A percentile compares a stretch with the other conserved stretches of the same genome.
Conservation (phyloP, 148 eudicot genomes). For the Amaranthus cruentus region DNA sequence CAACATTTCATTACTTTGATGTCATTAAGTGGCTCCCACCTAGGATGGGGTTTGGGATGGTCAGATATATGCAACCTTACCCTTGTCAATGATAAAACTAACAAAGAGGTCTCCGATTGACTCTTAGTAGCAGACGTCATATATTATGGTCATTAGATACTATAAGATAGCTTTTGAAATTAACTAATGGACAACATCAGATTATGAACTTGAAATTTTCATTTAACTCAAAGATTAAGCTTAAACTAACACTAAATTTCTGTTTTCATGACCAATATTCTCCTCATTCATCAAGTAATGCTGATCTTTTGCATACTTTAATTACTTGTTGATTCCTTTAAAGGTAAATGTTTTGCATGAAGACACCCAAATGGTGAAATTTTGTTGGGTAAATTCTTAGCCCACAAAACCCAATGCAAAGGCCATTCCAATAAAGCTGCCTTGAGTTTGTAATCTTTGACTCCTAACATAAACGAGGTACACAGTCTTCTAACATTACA, state of each 20-base stretch:
- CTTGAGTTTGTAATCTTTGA: slow-evolving; percentile 24
- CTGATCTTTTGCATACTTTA: too few relatives aligned
- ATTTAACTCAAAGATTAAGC: neutral
- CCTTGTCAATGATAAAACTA: too few relatives aligned
- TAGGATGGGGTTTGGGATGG: too few relatives aligned
- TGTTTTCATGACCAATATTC: neutral
- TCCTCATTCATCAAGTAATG: neutral
- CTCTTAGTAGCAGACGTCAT: too few relatives aligned
- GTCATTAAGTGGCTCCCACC: too few relatives aligned
- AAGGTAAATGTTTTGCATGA: neutral
- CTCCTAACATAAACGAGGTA: slow-evolving; percentile 18
- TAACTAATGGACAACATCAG: neutral
- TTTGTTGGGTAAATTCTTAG: neutral
- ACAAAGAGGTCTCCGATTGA: too few relatives aligned
- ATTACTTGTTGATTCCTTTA: too few relatives aligned
- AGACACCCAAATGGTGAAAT: neutral
- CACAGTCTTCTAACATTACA: slow-evolving; percentile 17
- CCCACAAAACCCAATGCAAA: slow-evolving; percentile 19
- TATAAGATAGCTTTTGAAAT: too few relatives aligned
- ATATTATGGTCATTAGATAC: too few relatives aligned
- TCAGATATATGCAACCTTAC: too few relatives aligned
- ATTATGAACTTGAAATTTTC: neutral
- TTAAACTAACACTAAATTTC: too few relatives aligned
- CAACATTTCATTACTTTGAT: too few relatives aligned
- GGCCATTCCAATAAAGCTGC: slow-evolving; percentile 6